phyloP scores from a whole-genome alignment of 495 filamentous ascomycete genomes.

The Aspergillus sparsus region DNA sequence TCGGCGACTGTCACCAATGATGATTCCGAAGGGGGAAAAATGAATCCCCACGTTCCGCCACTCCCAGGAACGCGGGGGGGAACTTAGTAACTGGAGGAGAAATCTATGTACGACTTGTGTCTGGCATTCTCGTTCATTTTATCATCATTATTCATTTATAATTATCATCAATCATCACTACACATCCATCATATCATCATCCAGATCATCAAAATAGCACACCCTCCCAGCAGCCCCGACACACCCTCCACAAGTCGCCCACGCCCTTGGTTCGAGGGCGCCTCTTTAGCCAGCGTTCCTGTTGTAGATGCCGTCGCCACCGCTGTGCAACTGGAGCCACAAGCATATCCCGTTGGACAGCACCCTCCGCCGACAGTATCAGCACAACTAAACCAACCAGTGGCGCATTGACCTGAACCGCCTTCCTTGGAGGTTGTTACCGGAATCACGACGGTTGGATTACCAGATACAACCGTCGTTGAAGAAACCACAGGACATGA shows the following conservation, averaged over 20 bases:
- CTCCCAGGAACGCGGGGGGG: conserved; percentile 16
- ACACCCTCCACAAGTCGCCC: conserved; percentile 1
- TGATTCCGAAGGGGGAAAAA: conserved; percentile 11
- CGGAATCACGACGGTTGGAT: conserved; percentile 68
- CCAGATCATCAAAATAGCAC: conserved; percentile 20
- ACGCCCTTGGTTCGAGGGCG: conserved; percentile 33
- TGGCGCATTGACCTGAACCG: conserved; percentile 58
- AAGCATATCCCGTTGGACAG: conserved; percentile 73
- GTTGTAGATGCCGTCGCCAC: conserved; percentile 48
- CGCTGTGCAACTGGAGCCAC: conserved; percentile 72
- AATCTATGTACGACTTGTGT: too few relatives aligned
- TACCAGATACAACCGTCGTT: conserved; percentile 63
- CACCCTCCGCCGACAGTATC: conserved; percentile 69
- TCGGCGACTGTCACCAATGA: conserved; percentile 8
- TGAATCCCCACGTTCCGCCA: conserved; percentile 10
- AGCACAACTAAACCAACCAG: conserved; percentile 76
- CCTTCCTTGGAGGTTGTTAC: conserved; percentile 37
- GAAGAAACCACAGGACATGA: conserved; percentile 60
- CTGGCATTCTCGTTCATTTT: conserved; percentile 12
- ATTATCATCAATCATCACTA: conserved; percentile 9
- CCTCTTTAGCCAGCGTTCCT: conserved; percentile 59
- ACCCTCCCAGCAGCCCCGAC: conserved; percentile 16
- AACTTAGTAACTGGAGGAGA: neutral
- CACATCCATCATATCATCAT: conserved; percentile 15
- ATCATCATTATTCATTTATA: conserved; percentile 3